Base-by-base conservation (phyloP, 108 stramenopile species). In the Schizochytrium sp. region DNA sequence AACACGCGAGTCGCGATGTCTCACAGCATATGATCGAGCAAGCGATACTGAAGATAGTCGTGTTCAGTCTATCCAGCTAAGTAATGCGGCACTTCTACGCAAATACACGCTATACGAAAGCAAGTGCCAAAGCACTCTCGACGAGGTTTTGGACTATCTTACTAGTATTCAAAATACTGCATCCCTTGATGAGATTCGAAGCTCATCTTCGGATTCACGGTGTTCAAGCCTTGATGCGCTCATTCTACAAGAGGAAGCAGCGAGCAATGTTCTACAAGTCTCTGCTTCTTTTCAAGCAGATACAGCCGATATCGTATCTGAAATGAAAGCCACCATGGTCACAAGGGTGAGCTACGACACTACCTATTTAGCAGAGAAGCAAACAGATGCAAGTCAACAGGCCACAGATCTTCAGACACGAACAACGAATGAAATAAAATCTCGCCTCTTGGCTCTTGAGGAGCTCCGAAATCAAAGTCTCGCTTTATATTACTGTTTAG, bases 381-480 rank as follows among this genome's bases (percentile, higher is more conserved):
- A 38, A 28, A 5, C 12, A 7, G 64, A 10, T 15, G 64, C 64
- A 8, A 38, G 42, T 7, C 42, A 38, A 38, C 8, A 15, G 10
- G 15, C 64, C 8, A 44, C 12, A 38, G 28, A 38, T 15, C 19
- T 38, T 44, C 40, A 69, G 15, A 7, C 64, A 8, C 12, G 44
- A 0, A 0, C 28, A 7, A 44, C 64, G 12, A 44, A 7, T 2
- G 42, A 69, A 38, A 8, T 69, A 44, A 7, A 69, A 28, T 28
- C 28, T 28, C 28, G 28, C 28, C 28, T 28, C 28, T 28, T 28
- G 28, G 28, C 64, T 7, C 64, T 69, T 44, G 64, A 69, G 64
- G 64, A 38, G 8, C 44, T 69, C 42, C 64, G 64, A 38, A 69
- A 69, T 44, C 42, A 69, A 44, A 69, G 64, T 69, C 64, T 69